These are phyloP conservation scores for Mycogone perniciosa DNA, from an alignment of 2,329 filamentous ascomycete species.

Conservation along the genomic window DNA sequence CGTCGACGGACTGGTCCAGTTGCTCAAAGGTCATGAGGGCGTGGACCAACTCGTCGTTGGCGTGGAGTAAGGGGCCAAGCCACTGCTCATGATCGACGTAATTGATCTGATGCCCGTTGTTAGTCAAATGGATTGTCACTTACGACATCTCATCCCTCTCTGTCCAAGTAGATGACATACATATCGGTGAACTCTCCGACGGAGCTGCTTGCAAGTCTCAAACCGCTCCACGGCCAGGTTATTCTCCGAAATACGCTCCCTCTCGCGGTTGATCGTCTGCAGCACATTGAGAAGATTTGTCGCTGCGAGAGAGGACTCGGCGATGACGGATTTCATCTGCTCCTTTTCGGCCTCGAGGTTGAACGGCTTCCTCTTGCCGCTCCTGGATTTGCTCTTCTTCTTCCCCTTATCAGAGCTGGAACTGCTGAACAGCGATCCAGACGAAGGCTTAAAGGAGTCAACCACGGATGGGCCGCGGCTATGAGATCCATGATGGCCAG, in stretches of 20 bases:
- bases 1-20: slow-evolving; percentile 77
- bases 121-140: background rate
- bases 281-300: slow-evolving; percentile 84
- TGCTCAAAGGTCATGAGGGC: slow-evolving; percentile 93
- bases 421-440: slow-evolving; percentile 27
- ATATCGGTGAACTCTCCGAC: slow-evolving; percentile 80
- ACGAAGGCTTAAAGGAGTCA: slow-evolving; percentile 5
- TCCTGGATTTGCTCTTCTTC: slow-evolving; percentile 34
- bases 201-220: slow-evolving; percentile 77
- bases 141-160: background rate
- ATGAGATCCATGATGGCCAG: slow-evolving; percentile 18
- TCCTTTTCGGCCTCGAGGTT: slow-evolving; percentile 83
- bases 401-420: slow-evolving; percentile 49
- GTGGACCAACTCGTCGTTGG: slow-evolving; percentile 92
- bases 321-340: slow-evolving; percentile 80
- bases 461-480: slow-evolving; percentile 5
- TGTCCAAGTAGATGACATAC: slow-evolving; percentile 34
- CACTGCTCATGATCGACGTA: slow-evolving; percentile 86
- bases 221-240: slow-evolving; percentile 67
- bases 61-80: slow-evolving; percentile 83
- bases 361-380: slow-evolving; percentile 61
- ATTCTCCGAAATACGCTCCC: slow-evolving; percentile 82
- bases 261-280: slow-evolving; percentile 85
- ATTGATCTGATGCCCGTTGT: slow-evolving; percentile 56
- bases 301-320: slow-evolving; percentile 81